phyloP scores from a whole-genome alignment of 345 rosid species.

The Barbarea vulgaris region DNA sequence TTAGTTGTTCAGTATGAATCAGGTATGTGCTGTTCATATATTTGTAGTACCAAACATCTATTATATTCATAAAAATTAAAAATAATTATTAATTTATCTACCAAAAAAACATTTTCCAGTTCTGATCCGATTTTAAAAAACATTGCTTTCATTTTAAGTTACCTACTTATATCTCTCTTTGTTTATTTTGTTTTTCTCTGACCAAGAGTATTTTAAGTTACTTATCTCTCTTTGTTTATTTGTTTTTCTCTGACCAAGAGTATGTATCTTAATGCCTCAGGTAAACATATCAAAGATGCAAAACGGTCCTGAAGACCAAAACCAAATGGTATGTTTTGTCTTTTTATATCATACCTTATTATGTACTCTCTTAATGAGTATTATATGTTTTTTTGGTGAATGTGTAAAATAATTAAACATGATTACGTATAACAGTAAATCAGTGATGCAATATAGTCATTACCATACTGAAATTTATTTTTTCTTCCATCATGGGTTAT shows the following conservation, averaged over 20 bases:
- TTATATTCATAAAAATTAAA: not conserved
- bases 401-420: not conserved
- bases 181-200: not conserved
- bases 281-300: slow-evolving; percentile 34
- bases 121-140: not conserved
- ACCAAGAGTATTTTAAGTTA: not conserved
- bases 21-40: not conserved
- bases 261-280: not conserved
- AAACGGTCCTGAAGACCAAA: slow-evolving; percentile 35
- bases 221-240: not conserved
- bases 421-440: not conserved
- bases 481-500: slow-evolving; percentile 14
- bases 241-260: slow-evolving; percentile 1
- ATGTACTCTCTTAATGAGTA: not conserved
- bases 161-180: not conserved
- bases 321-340: slow-evolving; percentile 30
- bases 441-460: slow-evolving; percentile 4
- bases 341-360: not conserved
- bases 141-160: not conserved
- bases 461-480: not conserved
- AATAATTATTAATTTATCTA: not conserved
- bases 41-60: not conserved
- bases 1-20: not conserved
- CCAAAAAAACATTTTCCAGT: not conserved
- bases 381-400: not conserved